phyloP scores from a whole-genome alignment of 352 stramenopile genomes.

The Phytophthora citrophthora region DNA sequence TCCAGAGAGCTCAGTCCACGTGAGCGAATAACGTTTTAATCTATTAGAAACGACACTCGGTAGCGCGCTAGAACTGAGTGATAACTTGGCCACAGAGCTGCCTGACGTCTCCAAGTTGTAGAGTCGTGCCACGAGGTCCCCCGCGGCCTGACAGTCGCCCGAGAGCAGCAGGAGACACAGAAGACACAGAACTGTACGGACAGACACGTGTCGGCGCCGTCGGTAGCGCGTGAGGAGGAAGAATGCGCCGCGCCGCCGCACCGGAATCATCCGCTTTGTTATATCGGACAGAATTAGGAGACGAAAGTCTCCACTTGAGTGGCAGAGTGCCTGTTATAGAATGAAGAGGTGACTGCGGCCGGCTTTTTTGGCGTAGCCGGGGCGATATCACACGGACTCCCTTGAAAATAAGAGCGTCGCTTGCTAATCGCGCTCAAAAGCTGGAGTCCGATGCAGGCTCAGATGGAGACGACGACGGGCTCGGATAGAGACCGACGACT shows the following conservation, averaged over 20 bases:
- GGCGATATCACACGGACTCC: slow-evolving; percentile 10
- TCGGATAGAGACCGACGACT: not conserved
- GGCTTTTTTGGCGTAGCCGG: slow-evolving; percentile 22
- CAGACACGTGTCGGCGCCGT: slow-evolving; percentile 1
- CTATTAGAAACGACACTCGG: slow-evolving; percentile 36
- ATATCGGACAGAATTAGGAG: not conserved
- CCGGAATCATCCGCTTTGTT: slow-evolving; percentile 29
- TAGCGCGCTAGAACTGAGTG: slow-evolving; percentile 42
- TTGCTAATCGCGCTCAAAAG: slow-evolving; percentile 2
- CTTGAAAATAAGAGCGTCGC: slow-evolving; percentile 15
- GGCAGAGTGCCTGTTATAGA: slow-evolving; percentile 32
- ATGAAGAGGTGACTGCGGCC: slow-evolving; percentile 16
- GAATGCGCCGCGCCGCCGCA: slow-evolving; percentile 36
- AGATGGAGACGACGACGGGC: not conserved
- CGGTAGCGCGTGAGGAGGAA: slow-evolving; percentile 36
- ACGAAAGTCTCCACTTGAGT: slow-evolving; percentile 24
- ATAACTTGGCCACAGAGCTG: slow-evolving; percentile 30
- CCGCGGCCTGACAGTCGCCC: slow-evolving; percentile 19
- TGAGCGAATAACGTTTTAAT: slow-evolving; percentile 36
- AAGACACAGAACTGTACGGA: slow-evolving; percentile 9
- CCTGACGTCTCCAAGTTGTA: slow-evolving; percentile 48
- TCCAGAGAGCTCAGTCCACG: slow-evolving; percentile 53
- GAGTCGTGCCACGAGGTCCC: slow-evolving; percentile 63
- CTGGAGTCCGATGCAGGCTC: not conserved
- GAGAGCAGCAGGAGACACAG: slow-evolving; percentile 20